These are phyloP conservation scores for Epichloe gansuensis DNA, from an alignment of 2,329 filamentous ascomycete species.

Conservation along the genomic window DNA sequence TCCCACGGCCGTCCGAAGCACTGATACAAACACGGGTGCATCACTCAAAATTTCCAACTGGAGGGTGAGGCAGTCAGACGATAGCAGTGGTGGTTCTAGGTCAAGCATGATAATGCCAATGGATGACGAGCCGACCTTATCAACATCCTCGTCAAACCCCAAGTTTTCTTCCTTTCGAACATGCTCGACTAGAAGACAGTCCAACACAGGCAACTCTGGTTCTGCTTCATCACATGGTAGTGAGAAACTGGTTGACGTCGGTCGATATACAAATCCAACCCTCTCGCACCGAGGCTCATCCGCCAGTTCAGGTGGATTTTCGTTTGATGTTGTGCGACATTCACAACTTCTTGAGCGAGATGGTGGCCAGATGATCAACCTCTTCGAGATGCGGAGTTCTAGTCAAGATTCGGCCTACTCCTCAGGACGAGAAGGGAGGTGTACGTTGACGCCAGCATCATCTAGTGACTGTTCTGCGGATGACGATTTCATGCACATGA, in stretches of 20 bases:
- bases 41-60: slow-evolving; percentile 5
- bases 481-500: not conserved
- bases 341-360: not conserved
- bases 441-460: not conserved
- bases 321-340: not conserved
- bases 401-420: not conserved
- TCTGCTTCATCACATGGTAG: not conserved
- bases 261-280: not conserved
- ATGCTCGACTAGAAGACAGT: not conserved
- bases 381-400: slow-evolving; percentile 1
- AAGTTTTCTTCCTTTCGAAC: not conserved
- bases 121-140: not conserved
- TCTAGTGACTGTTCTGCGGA: not conserved
- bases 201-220: not conserved
- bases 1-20: not conserved
- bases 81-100: not conserved
- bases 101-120: not conserved
- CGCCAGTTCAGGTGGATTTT: not conserved
- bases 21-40: not conserved
- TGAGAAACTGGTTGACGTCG: not conserved
- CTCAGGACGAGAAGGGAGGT: not conserved
- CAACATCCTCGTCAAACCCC: not conserved
- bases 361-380: not conserved
- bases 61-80: slow-evolving; percentile 3
- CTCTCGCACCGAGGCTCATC: not conserved